Evolutionary conservation across 108 stramenopile genomes (phyloP).

Genomic region (Nitzschia sp.): DNA sequence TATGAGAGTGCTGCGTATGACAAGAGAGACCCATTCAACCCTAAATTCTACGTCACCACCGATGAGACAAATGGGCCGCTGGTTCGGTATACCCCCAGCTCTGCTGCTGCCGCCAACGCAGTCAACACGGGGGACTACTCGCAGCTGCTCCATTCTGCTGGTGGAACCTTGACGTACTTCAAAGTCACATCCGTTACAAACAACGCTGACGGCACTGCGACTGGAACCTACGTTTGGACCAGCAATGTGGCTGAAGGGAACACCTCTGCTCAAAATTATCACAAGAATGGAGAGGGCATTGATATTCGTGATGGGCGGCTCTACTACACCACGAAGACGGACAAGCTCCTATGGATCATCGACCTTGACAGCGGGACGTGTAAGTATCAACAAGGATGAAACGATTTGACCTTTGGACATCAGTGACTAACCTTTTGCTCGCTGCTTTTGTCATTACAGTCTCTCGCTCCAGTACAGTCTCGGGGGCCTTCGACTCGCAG

Average conservation of each 20-base stretch:
- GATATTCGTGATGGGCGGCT: conserved; percentile 28
- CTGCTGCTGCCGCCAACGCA: neutral
- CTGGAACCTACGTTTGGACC: conserved; percentile 30
- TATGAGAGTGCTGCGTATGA: conserved; percentile 27
- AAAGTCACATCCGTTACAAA: neutral
- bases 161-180: neutral
- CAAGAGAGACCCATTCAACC: conserved; percentile 15
- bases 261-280: conserved; percentile 17
- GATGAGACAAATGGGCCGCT: conserved; percentile 45
- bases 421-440: neutral
- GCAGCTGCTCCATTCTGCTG: neutral
- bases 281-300: conserved; percentile 43
- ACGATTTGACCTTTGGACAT: neutral
- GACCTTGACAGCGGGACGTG: conserved; percentile 34
- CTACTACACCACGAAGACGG: conserved; percentile 35
- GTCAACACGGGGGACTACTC: neutral
- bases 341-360: conserved; percentile 36
- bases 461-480: conserved; percentile 15
- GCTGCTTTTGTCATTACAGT: neutral
- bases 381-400: neutral
- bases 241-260: neutral
- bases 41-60: conserved; percentile 57
- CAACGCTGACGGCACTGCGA: neutral
- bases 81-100: conserved; percentile 35
- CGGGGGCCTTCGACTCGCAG: conserved; percentile 27